Evolutionary conservation across 352 stramenopile species (phyloP).

Genomic region (Globisporangium camurandrum): DNA sequence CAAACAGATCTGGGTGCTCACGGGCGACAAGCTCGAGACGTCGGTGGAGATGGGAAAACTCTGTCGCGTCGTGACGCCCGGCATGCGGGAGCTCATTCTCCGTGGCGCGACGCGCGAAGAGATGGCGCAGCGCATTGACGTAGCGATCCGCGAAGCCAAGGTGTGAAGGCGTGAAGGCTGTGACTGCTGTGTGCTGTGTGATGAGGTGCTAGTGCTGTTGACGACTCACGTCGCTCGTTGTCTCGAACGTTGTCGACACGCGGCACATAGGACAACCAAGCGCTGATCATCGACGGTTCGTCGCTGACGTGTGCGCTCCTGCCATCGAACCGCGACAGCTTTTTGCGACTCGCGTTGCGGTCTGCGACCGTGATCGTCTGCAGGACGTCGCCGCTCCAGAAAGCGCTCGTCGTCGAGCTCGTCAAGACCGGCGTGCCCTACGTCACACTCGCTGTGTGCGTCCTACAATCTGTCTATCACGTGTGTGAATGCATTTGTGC

Average conservation of each 20-base stretch:
- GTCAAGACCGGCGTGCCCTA: slow-evolving; percentile 77
- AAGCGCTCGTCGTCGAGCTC: slow-evolving; percentile 90
- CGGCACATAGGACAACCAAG: slow-evolving; percentile 65
- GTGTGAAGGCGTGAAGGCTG: slow-evolving; percentile 9
- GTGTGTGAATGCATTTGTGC: not conserved
- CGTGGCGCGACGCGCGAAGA: slow-evolving; percentile 31
- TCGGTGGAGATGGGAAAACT: slow-evolving; percentile 97
- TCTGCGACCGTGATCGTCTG: slow-evolving; percentile 86
- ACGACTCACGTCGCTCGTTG: no score
- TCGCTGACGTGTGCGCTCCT: slow-evolving; percentile 54
- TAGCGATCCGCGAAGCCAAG: slow-evolving; percentile 33
- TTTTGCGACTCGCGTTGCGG: slow-evolving; percentile 57
- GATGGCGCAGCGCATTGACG: slow-evolving; percentile 46
- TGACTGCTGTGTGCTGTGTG: not conserved
- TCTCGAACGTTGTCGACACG: no score
- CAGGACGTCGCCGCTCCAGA: slow-evolving; percentile 85
- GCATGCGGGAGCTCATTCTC: slow-evolving; percentile 75
- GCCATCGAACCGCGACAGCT: slow-evolving; percentile 44
- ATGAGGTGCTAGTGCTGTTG: no score
- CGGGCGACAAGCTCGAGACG: slow-evolving; percentile 98
- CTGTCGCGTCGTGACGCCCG: slow-evolving; percentile 74
- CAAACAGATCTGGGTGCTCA: slow-evolving; percentile 88
- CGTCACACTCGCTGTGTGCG: slow-evolving; percentile 92
- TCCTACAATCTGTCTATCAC: not conserved
- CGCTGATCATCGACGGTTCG: slow-evolving; percentile 57